Conservation (phyloP, 768 basidiomycete species). For the Leccinum aurantiacum region DNA sequence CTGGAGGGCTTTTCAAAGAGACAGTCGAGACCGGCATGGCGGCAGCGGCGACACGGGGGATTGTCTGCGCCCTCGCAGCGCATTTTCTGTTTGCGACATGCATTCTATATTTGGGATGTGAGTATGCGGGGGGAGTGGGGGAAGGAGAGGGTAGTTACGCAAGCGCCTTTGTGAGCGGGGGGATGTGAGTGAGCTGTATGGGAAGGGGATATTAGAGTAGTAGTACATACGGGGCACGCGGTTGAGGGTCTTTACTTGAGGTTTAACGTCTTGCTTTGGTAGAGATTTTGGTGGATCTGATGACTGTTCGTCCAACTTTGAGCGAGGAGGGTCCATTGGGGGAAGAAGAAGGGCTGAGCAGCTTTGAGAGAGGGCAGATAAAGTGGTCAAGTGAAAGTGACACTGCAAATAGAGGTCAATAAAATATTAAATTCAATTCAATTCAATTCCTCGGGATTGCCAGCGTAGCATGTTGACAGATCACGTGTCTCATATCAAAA, state of each 20-base stretch:
- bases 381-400: not conserved
- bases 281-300: conserved; percentile 33
- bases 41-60: conserved; percentile 93
- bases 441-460: not conserved
- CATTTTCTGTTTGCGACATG: conserved; percentile 97
- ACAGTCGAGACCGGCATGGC: conserved; percentile 87
- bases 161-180: not conserved
- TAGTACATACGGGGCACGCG: conserved; percentile 78
- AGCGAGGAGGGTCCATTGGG: conserved; percentile 21
- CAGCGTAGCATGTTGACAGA: not conserved
- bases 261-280: conserved; percentile 67
- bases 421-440: conserved; percentile 1
- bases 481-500: not conserved
- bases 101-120: conserved; percentile 59
- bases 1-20: conserved; percentile 92
- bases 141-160: not conserved
- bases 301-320: conserved; percentile 55
- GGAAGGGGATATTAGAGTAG: not conserved
- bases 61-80: conserved; percentile 95
- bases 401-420: conserved; percentile 15
- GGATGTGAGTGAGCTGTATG: conserved; percentile 12
- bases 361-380: conserved; percentile 39
- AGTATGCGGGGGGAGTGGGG: not conserved
- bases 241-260: conserved; percentile 76
- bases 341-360: conserved; percentile 15